A percentile compares a stretch with the other conserved stretches of the same genome.
phyloP scores from a whole-genome alignment of 1,139 yeast genomes.

The Nakaseomyces glabratus region DNA sequence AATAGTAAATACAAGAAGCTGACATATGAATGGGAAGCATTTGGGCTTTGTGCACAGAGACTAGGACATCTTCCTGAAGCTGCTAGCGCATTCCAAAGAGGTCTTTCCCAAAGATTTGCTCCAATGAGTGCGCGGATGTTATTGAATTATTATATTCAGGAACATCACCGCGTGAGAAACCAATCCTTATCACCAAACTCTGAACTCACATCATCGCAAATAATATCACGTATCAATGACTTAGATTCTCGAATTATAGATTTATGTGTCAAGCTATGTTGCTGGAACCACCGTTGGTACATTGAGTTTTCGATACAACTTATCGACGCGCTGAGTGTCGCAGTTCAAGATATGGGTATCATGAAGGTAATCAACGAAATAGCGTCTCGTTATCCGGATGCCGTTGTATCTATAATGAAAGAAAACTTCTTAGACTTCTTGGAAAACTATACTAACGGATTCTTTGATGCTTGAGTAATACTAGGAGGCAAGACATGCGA shows the following conservation, averaged over 20 bases:
- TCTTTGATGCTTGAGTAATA: slow-evolving; percentile 23
- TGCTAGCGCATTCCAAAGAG: slow-evolving; percentile 66
- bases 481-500: no score
- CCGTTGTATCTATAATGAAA: slow-evolving; percentile 31
- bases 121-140: slow-evolving; percentile 72
- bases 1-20: slow-evolving; percentile 68
- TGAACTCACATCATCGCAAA: slow-evolving; percentile 29
- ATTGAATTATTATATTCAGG: slow-evolving; percentile 50
- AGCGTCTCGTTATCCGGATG: slow-evolving; percentile 56
- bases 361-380: slow-evolving; percentile 68
- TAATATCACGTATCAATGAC: slow-evolving; percentile 39
- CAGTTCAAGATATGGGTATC: slow-evolving; percentile 69
- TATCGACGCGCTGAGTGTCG: slow-evolving; percentile 44
- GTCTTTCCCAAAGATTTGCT: slow-evolving; percentile 67
- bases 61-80: slow-evolving; percentile 82
- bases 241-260: slow-evolving; percentile 59
- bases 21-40: slow-evolving; percentile 88
- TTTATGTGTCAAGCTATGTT: slow-evolving; percentile 62
- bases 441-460: slow-evolving; percentile 23
- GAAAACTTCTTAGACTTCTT: slow-evolving; percentile 28
- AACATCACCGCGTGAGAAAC: slow-evolving; percentile 27
- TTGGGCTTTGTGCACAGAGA: slow-evolving; percentile 79
- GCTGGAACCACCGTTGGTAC: slow-evolving; percentile 98
- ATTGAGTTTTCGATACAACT: slow-evolving; percentile 73
- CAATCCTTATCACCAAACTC: slow-evolving; percentile 17